Evolutionary conservation across 331 rosid genomes (phyloP).

Genomic region (Saraca asoca): DNA sequence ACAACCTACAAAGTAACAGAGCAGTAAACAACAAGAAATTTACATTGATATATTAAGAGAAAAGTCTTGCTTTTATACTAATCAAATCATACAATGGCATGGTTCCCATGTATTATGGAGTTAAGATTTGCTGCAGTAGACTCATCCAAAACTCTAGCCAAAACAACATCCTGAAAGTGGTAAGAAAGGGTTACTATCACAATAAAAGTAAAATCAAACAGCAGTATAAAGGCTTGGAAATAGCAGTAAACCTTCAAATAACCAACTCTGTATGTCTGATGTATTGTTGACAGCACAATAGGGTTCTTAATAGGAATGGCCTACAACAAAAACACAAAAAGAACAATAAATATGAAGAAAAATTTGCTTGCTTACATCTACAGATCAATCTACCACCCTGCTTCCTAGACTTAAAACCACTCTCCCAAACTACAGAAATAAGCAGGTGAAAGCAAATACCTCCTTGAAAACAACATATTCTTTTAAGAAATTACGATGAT

Average conservation of each 20-base stretch:
- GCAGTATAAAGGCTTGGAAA: conserved; percentile 9
- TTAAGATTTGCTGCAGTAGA: conserved; percentile 73
- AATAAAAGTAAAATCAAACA: conserved; percentile 24
- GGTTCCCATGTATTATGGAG: conserved; percentile 86
- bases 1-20: conserved; percentile 62
- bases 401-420: not conserved
- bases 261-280: conserved; percentile 93
- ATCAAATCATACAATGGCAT: conserved; percentile 67
- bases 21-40: conserved; percentile 30
- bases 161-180: conserved; percentile 77
- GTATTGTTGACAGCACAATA: conserved; percentile 81
- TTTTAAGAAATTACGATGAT: conserved; percentile 78
- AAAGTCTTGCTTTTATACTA: not conserved
- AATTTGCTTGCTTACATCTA: conserved; percentile 4
- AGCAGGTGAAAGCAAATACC: conserved; percentile 47
- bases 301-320: conserved; percentile 90
- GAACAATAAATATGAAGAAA: not conserved
- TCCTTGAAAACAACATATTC: conserved; percentile 94
- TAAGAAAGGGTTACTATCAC: conserved; percentile 36
- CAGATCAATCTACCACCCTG: conserved; percentile 23
- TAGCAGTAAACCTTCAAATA: conserved; percentile 69
- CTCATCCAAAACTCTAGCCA: conserved; percentile 88
- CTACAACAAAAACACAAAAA: conserved; percentile 42
- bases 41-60: conserved; percentile 5
- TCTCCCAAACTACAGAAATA: conserved; percentile 9